A percentile compares a stretch with the other conserved stretches of the same genome.
Evolutionary conservation across 2,329 filamentous ascomycete species (phyloP).

Genomic region (Colletotrichum spaethianum): DNA sequence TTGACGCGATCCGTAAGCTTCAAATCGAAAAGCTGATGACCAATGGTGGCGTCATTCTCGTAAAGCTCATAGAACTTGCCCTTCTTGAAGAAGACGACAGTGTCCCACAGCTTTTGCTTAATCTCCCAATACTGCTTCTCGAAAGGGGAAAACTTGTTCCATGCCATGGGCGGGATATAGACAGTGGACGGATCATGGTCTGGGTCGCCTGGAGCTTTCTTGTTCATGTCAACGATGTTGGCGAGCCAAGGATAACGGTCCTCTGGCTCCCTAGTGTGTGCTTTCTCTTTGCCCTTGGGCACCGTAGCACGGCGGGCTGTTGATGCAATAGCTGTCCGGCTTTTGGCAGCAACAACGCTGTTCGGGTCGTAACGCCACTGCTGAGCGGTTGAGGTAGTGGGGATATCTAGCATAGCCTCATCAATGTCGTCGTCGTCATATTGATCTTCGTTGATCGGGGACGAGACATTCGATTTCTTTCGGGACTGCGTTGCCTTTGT

Average conservation of each 20-base stretch:
- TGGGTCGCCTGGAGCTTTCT: slow-evolving; percentile 81
- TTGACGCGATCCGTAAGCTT: slow-evolving; percentile 99
- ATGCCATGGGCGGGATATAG: slow-evolving; percentile 88
- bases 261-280: slow-evolving; percentile 85
- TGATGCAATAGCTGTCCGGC: slow-evolving; percentile 35
- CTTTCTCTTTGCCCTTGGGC: slow-evolving; percentile 72
- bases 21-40: slow-evolving; percentile 95
- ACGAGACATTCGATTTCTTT: slow-evolving; percentile 73
- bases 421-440: slow-evolving; percentile 65
- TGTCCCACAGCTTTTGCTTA: slow-evolving; percentile 98
- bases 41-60: slow-evolving; percentile 96
- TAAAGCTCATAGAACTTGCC: slow-evolving; percentile 99
- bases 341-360: slow-evolving; percentile 53
- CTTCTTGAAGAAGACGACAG: slow-evolving; percentile 99
- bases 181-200: slow-evolving; percentile 93
- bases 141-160: slow-evolving; percentile 89
- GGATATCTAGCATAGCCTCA: slow-evolving; percentile 69
- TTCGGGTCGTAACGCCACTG: slow-evolving; percentile 82
- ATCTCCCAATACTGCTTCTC: slow-evolving; percentile 99
- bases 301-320: slow-evolving; percentile 39
- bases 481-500: slow-evolving; percentile 64
- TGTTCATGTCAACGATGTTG: slow-evolving; percentile 86
- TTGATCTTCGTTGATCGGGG: slow-evolving; percentile 56
- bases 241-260: slow-evolving; percentile 93
- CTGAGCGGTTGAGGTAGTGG: slow-evolving; percentile 79